Evolutionary conservation across 768 basidiomycete species (phyloP).

Genomic region (Pulveroboletus ravenelii): DNA sequence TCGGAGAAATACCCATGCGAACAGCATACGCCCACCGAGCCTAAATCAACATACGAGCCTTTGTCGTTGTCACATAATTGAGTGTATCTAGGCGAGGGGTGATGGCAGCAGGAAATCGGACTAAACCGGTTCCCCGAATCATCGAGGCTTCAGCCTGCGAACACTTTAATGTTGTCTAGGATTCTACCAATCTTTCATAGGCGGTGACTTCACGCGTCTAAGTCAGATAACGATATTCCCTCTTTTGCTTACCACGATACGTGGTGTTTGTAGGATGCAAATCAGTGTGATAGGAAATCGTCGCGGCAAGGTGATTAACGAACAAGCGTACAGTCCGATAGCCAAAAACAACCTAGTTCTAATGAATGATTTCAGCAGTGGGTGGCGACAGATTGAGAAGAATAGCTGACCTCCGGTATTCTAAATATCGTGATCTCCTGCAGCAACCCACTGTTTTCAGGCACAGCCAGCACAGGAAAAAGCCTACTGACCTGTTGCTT

Average conservation of each 20-base stretch:
- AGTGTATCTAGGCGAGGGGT: constrained; percentile 25
- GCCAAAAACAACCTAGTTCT: constrained; percentile 32
- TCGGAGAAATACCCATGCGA: constrained; percentile 36
- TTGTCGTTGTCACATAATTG: constrained; percentile 27
- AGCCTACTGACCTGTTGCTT: constrained; percentile 74
- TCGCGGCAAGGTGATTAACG: not conserved
- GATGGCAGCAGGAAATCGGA: constrained; percentile 4
- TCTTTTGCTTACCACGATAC: not conserved
- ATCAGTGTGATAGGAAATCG: not conserved
- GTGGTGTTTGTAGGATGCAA: constrained; percentile 3
- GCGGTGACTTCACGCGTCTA: not conserved
- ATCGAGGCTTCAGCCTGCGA: not conserved
- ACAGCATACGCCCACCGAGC: constrained; percentile 26
- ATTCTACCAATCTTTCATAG: constrained; percentile 3
- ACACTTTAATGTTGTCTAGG: constrained; percentile 8
- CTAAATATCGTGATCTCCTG: constrained; percentile 87
- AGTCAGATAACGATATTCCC: not conserved
- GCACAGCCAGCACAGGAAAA: not conserved
- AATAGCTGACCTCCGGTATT: constrained; percentile 69
- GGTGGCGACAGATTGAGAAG: not conserved
- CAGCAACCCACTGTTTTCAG: not conserved
- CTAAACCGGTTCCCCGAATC: not conserved
- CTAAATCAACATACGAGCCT: constrained; percentile 27
- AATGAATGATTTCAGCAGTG: constrained; percentile 3
- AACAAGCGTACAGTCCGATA: constrained; percentile 3